A percentile compares a stretch with the other conserved stretches of the same genome.
phyloP scores from a whole-genome alignment of 768 basidiomycete species.

The Leucogyrophana mollusca region DNA sequence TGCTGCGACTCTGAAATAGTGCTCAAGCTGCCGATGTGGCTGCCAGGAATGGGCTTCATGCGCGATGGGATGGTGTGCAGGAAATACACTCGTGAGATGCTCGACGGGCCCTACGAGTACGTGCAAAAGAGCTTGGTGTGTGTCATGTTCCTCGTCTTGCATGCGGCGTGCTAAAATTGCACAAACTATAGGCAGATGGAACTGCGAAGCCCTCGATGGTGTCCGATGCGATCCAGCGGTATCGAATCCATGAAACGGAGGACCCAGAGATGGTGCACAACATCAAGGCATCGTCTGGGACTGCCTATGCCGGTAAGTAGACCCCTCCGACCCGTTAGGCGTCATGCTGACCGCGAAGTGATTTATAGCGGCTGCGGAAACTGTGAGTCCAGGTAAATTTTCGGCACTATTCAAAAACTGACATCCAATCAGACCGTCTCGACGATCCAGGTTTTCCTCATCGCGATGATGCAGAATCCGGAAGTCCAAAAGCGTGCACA shows the following conservation, averaged over 20 bases:
- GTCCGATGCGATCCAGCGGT: conserved; percentile 6
- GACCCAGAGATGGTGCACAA: too few species aligned
- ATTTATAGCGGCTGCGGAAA: conserved; percentile 9
- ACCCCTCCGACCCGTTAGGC: background rate
- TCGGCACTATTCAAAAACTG: too few species aligned
- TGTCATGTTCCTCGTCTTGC: background rate
- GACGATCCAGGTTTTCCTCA: background rate
- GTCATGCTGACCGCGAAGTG: background rate
- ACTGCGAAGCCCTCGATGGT: conserved; percentile 22
- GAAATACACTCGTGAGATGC: conserved; percentile 11
- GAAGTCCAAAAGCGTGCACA: background rate
- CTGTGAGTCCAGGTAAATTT: conserved; percentile 3
- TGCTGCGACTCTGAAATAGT: too few species aligned
- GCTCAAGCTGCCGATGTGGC: conserved; percentile 15
- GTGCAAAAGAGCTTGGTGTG: conserved; percentile 13
- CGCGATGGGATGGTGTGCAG: conserved; percentile 8
- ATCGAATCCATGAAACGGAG: too few species aligned
- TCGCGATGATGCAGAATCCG: background rate
- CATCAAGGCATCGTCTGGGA: background rate
- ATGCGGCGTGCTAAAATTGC: background rate
- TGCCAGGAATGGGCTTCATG: conserved; percentile 12
- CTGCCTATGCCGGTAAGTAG: conserved; percentile 8
- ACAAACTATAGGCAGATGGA: conserved; percentile 12
- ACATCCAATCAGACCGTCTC: background rate
- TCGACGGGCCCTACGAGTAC: conserved; percentile 19